Percentiles rank a stretch among this genome's conserved stretches.
phyloP scores from a whole-genome alignment of 495 filamentous ascomycete species.

The Penicillium atrosanguineum region DNA sequence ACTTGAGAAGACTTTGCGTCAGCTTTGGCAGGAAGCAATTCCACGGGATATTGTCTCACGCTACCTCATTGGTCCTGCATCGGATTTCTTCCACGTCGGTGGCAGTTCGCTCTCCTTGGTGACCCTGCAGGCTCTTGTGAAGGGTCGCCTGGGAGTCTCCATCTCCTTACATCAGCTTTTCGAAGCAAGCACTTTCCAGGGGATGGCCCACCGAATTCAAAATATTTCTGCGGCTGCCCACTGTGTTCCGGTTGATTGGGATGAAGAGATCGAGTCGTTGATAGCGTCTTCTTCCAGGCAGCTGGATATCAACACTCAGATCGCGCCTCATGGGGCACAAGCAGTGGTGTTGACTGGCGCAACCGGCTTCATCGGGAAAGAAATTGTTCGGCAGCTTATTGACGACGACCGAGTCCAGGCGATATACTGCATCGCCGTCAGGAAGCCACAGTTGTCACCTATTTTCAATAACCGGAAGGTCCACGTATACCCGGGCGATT shows the following conservation, averaged over 20 bases:
- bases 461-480: slow-evolving; percentile 31
- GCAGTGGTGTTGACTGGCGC: slow-evolving; percentile 33
- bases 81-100: slow-evolving; percentile 41
- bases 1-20: slow-evolving; percentile 13
- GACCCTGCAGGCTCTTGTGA: slow-evolving; percentile 26
- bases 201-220: slow-evolving; percentile 26
- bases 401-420: slow-evolving; percentile 11
- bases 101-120: slow-evolving; percentile 38
- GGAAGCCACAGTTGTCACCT: slow-evolving; percentile 9
- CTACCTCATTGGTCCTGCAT: slow-evolving; percentile 12
- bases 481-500: slow-evolving; percentile 35
- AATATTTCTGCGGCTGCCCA: background rate
- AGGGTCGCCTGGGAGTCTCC: slow-evolving; percentile 17
- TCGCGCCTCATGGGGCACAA: background rate
- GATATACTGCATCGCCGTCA: slow-evolving; percentile 35
- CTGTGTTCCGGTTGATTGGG: slow-evolving; percentile 21
- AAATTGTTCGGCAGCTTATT: slow-evolving; percentile 27
- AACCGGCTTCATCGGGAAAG: slow-evolving; percentile 34
- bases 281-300: background rate
- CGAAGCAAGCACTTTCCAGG: slow-evolving; percentile 29
- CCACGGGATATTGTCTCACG: slow-evolving; percentile 9
- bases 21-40: slow-evolving; percentile 29
- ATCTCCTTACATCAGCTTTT: slow-evolving; percentile 33
- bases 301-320: background rate
- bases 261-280: slow-evolving; percentile 9